Base-by-base conservation (phyloP, 164 flowering plant species). In the Buxus sempervirens region DNA sequence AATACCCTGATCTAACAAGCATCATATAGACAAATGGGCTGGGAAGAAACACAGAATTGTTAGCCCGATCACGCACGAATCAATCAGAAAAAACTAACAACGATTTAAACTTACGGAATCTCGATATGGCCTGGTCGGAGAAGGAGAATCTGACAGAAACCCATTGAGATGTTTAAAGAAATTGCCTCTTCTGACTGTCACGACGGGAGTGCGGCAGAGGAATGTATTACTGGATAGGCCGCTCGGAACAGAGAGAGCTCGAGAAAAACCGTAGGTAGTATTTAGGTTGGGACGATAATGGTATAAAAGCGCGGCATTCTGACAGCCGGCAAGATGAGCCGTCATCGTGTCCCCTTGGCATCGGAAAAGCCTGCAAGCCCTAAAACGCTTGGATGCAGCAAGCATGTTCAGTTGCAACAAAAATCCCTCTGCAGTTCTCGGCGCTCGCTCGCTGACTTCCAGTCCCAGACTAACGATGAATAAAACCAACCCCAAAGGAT, bases 131-230 rank as follows among this genome's bases (percentile, higher is more conserved):
- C 60, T 27, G 21, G 54, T 56, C 49, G 75, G 51, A 32, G 62
- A 51, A 27, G 78, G 60, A 28, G 79, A 18, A 7, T 76, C 79
- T n/a, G 73, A 61, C 9, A 76, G 51, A 62, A 76, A 76, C 14
- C 79, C 79, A 16, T 55, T 67, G 15, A 76, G 15, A 55, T 72
- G 71, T 26, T 28, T 67, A 27, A 51, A 68, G 48, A 67, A 22
- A 8, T 68, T 20, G 5, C 49, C 63, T 55, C 32, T 66, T 24
- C 73, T 59, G 12, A 1, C 64, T 4, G 32, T 19, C 45, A 58
- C 58, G 8, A 56, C 28, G 7, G 38, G 38, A 32, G 38, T 3
- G 3, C 7, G 38, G 38, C 7, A 7, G 5, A 3, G 38, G 3
- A 32, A 32, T 32, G 7, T 3, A n/a, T n/a, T n/a, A 32, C 38